Conservation (phyloP, 2,329 filamentous ascomycete genomes). For the Stachybotrys echinatus region DNA sequence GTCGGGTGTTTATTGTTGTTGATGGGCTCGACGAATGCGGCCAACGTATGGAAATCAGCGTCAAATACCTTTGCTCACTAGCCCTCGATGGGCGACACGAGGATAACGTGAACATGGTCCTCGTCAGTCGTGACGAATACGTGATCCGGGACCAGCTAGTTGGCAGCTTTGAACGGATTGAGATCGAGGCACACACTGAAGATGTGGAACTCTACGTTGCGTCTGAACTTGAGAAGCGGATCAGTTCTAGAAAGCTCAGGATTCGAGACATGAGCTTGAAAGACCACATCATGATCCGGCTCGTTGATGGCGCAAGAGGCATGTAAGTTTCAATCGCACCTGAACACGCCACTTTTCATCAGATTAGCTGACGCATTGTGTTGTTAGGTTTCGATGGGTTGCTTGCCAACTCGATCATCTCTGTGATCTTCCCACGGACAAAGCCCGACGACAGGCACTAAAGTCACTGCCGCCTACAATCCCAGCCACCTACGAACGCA, state of each 20-base stretch:
- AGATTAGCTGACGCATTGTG: accelerated
- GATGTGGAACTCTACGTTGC: constrained; percentile 9
- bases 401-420: constrained; percentile 13
- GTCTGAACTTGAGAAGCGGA: constrained; percentile 7
- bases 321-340: constrained; percentile 3
- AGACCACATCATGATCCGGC: constrained; percentile 4
- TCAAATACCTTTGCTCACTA: constrained; percentile 2
- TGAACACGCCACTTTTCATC: background rate
- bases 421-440: constrained; percentile 5
- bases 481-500: constrained; percentile 6
- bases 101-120: background rate
- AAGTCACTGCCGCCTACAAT: constrained; percentile 4
- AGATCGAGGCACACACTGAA: constrained; percentile 3
- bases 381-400: constrained; percentile 15
- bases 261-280: constrained; percentile 2
- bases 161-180: background rate
- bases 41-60: background rate
- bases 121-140: constrained; percentile 8
- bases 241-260: background rate
- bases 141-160: background rate
- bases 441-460: constrained; percentile 6
- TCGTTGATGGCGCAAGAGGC: constrained; percentile 6
- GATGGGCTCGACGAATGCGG: constrained; percentile 6
- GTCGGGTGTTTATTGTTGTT: constrained; percentile 1
- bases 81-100: too few relatives aligned